Evolutionary conservation across 768 basidiomycete genomes (phyloP), one percentile per base, ranked within the genome.

Genomic region (Fistulinella prunicolor): DNA sequence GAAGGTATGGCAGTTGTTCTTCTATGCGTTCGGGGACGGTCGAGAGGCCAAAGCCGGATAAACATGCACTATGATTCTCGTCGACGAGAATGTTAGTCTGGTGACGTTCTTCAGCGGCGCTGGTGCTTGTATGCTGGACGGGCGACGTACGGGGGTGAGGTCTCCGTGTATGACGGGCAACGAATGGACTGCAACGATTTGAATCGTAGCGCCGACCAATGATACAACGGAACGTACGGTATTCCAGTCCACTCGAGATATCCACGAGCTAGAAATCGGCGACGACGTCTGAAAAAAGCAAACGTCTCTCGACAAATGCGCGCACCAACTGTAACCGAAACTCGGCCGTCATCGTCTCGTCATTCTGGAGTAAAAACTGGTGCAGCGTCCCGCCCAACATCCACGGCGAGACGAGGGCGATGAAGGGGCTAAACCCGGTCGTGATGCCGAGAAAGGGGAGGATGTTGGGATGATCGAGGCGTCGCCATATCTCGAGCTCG

Each of bases 381-480:
- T 39, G 34, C 16, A 56, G 24, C 6, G 20, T 43, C 13, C 54
- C 54, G 4, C 51, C 51, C 2, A 38, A 16, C 54, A 56, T 51
- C 54, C 54, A 56, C 12, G 34, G 12, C 5, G 54, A 56, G 22
- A 56, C 54, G 22, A 56, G 37, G 32, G 54, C 22, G 6, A 51
- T 20, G 23, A 26, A 40, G 4, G 44, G 48, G 21, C 44, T 44
- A 29, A 50, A 56, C 23, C 54, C 42, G 4, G 37, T 50, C 3
- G 54, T 56, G 42, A 56, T 44, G 19, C 54, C 54, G 21, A 56
- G 54, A 22, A 56, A 56, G 1, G 54, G 54, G 22, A 56, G 48
- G 4, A 56, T 29, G 23, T 56, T 56, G n/a, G 54, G 54, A 14
- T 56, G 54, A 38, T 46, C 44, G 26, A 56, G 44, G 21, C 54